Conservation (phyloP, 164 flowering plant genomes). For the Stephania japonica region DNA sequence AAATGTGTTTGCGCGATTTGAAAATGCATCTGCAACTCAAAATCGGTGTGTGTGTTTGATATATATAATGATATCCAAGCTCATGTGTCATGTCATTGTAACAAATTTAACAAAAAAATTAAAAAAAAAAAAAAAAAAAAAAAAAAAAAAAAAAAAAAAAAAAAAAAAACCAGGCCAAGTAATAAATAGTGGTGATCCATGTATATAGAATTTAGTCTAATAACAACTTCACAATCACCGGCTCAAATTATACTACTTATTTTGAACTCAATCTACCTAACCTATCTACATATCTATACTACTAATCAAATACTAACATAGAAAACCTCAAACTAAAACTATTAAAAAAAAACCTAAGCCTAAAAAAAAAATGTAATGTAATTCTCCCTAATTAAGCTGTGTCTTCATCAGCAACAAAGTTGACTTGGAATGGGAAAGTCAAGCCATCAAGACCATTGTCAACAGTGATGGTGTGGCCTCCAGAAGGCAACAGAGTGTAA, state of each 20-base stretch:
- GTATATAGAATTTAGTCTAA: no score
- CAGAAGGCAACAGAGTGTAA: slow-evolving; percentile 16
- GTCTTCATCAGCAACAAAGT: neutral
- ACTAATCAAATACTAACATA: neutral
- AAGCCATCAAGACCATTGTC: slow-evolving; percentile 15
- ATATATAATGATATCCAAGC: no score
- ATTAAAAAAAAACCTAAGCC: neutral
- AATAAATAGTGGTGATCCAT: no score
- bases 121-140: no score
- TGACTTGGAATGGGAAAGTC: slow-evolving; percentile 12
- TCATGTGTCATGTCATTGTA: no score
- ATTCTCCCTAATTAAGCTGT: neutral
- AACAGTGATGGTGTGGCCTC: slow-evolving; percentile 16
- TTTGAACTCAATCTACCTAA: neutral
- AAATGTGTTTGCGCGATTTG: no score
- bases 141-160: no score
- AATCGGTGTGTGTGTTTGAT: no score
- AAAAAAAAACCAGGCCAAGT: no score
- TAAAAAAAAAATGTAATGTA: neutral
- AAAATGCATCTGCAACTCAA: no score
- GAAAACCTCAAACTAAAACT: neutral
- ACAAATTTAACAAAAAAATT: no score
- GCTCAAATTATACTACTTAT: neutral
- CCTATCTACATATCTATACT: neutral
- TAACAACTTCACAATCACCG: no score